Percentiles rank a stretch among this genome's conserved stretches.
Conservation (phyloP, 768 basidiomycete species). For the Tubosaeta sp. region DNA sequence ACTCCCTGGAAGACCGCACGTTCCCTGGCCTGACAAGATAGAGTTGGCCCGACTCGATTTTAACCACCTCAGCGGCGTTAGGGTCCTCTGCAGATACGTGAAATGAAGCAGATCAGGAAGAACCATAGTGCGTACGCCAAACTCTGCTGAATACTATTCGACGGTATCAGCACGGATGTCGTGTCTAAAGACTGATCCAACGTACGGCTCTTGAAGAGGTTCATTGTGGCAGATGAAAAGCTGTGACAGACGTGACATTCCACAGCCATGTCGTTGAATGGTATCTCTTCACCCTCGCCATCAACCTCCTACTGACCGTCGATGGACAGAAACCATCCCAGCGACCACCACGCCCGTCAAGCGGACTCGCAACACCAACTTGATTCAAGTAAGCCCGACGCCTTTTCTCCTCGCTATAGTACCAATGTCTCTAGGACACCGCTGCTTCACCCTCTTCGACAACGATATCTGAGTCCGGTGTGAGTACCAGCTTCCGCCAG, state of each 20-base stretch:
- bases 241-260: slow-evolving; percentile 25
- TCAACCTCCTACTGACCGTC: background rate
- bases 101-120: slow-evolving; percentile 11
- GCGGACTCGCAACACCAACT: slow-evolving; percentile 11
- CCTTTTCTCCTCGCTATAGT: background rate
- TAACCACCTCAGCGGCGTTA: slow-evolving; percentile 91
- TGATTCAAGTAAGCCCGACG: slow-evolving; percentile 12
- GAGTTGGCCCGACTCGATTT: slow-evolving; percentile 88
- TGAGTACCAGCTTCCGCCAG: slow-evolving; percentile 19
- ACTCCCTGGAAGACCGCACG: slow-evolving; percentile 89
- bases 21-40: slow-evolving; percentile 89
- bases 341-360: slow-evolving; percentile 9
- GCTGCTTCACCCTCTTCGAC: slow-evolving; percentile 27
- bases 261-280: slow-evolving; percentile 12
- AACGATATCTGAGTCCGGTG: slow-evolving; percentile 28
- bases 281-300: background rate
- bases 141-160: slow-evolving; percentile 80
- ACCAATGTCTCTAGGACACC: slow-evolving; percentile 10
- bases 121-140: slow-evolving; percentile 72
- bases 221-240: slow-evolving; percentile 50
- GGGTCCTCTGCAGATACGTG: slow-evolving; percentile 68
- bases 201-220: slow-evolving; percentile 80
- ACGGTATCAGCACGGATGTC: slow-evolving; percentile 18
- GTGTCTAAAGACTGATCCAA: slow-evolving; percentile 15
- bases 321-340: slow-evolving; percentile 2